A percentile compares a stretch with the other conserved stretches of the same genome.
These are phyloP conservation scores for Quercus phellos DNA, from an alignment of 331 rosid species.

Conservation along the genomic window DNA sequence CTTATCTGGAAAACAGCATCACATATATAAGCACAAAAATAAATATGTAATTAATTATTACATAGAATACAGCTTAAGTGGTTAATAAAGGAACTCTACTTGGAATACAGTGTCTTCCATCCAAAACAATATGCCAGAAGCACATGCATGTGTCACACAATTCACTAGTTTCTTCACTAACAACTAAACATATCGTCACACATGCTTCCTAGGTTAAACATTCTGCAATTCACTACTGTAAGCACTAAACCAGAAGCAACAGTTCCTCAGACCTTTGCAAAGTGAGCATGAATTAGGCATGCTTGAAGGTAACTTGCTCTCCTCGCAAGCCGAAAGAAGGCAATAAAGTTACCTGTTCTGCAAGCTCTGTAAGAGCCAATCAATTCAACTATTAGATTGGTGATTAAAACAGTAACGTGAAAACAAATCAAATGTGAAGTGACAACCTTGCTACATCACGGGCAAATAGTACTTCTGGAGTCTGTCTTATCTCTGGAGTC, in stretches of 20 bases:
- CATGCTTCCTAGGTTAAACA: constrained; percentile 11
- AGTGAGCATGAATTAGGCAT: constrained; percentile 98
- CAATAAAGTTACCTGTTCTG: constrained; percentile 79
- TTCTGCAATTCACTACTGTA: constrained; percentile 5
- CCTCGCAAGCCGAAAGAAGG: constrained; percentile 86
- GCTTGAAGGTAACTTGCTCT: constrained; percentile 96
- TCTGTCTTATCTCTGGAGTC: constrained; percentile 91
- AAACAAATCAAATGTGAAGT: constrained; percentile 14
- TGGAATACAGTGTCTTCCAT: constrained; percentile 4
- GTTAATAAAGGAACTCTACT: background rate
- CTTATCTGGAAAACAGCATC: constrained; percentile 6
- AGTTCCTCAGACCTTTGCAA: constrained; percentile 68
- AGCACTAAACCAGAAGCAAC: constrained; percentile 18
- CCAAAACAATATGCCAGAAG: constrained; percentile 17
- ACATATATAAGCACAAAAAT: constrained; percentile 3
- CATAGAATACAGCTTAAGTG: background rate
- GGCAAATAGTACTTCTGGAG: constrained; percentile 87
- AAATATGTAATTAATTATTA: background rate
- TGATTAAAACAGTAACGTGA: constrained; percentile 2
- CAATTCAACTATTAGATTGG: constrained; percentile 21
- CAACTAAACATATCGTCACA: constrained; percentile 11
- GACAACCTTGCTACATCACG: constrained; percentile 88
- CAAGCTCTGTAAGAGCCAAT: constrained; percentile 73
- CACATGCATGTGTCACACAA: constrained; percentile 10
- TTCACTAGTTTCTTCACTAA: background rate